Evolutionary conservation across 1,284 basidiomycete genomes (phyloP), one percentile per base, ranked within the genome.

Genomic region (Malassezia psittaci): DNA sequence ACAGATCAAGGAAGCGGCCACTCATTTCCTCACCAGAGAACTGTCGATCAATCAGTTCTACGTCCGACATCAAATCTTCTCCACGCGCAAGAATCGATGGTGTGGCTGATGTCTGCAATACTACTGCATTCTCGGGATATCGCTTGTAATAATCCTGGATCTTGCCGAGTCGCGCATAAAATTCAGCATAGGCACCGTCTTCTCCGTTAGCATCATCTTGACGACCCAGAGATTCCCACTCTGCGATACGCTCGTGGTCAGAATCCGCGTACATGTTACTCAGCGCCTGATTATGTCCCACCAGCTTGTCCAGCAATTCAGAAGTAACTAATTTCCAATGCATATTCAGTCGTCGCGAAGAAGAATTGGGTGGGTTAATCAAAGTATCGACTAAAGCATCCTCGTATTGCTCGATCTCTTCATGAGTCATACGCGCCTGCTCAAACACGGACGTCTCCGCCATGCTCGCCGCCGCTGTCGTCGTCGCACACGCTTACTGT

Each of bases 91-190:
- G 33, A 48, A 57, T 15, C 41, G 55, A 49, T 42, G 51, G 51
- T 18, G 11, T 43, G 24, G 41, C 63, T 52, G 34, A 54, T 52
- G 29, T 59, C 52, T 49, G 62, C 61, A 52, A 42, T 18, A 47
- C 43, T 13, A 57, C 51, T 8, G 55, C 55, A 9, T 50, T 42
- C 83, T 73, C 83, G 77, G 89, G 90, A 80, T 96, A 94, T 79
- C 88, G 90, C 76, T 82, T 81, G 80, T 96, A 86, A 81, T 96
- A 90, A 71, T 93, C 90, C 78, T 90, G 88, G 76, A 98, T 84
- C 80, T 86, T 88, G 72, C 83, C 85, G 78, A 98, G 84, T 75
- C 93, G 85, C 70, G 83, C 79, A 78, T 99, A 98, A 79, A 98
- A 99, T 45, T 70, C 66, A 39, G 46, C 50, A 9, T 72, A 62